phyloP scores from a whole-genome alignment of 2,329 filamentous ascomycete species.

The Zymoseptoria ardabiliae region DNA sequence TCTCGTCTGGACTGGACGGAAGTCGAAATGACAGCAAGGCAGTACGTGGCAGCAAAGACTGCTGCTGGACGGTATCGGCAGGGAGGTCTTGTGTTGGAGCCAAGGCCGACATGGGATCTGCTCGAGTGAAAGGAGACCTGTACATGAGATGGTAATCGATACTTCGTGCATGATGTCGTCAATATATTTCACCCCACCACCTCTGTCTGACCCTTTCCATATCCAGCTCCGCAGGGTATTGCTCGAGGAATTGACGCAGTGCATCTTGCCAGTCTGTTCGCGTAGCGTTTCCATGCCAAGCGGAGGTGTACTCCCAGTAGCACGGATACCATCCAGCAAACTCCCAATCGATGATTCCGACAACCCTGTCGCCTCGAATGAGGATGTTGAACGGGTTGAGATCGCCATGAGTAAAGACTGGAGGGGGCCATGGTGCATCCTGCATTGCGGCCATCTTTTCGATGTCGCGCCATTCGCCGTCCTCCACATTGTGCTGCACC shows the following conservation, averaged over 20 bases:
- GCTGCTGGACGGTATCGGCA: conserved; percentile 17
- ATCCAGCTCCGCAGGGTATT: conserved; percentile 31
- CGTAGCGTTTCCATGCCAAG: conserved; percentile 36
- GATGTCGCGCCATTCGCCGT: not conserved
- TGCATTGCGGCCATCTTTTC: conserved; percentile 2
- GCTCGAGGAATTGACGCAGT: conserved; percentile 33
- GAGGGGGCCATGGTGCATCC: not conserved
- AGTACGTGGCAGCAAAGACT: conserved; percentile 32
- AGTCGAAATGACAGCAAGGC: conserved; percentile 30
- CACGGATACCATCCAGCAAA: conserved; percentile 40
- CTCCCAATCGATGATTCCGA: conserved; percentile 43
- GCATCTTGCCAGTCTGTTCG: conserved; percentile 32
- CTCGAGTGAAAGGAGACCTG: not conserved
- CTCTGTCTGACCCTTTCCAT: conserved; percentile 37
- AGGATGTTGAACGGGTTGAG: conserved; percentile 17
- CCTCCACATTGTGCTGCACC: not conserved
- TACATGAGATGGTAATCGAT: not conserved
- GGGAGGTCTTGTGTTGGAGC: conserved; percentile 7
- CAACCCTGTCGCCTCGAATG: conserved; percentile 22
- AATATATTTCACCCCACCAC: conserved; percentile 31
- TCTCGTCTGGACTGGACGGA: conserved; percentile 31
- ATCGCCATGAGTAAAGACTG: conserved; percentile 17
- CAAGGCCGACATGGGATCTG: conserved; percentile 25
- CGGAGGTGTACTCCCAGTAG: conserved; percentile 40
- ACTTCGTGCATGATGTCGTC: not conserved